These are phyloP conservation scores for Schizothecium vesticola DNA, from an alignment of 495 filamentous ascomycete species.

Conservation along the genomic window DNA sequence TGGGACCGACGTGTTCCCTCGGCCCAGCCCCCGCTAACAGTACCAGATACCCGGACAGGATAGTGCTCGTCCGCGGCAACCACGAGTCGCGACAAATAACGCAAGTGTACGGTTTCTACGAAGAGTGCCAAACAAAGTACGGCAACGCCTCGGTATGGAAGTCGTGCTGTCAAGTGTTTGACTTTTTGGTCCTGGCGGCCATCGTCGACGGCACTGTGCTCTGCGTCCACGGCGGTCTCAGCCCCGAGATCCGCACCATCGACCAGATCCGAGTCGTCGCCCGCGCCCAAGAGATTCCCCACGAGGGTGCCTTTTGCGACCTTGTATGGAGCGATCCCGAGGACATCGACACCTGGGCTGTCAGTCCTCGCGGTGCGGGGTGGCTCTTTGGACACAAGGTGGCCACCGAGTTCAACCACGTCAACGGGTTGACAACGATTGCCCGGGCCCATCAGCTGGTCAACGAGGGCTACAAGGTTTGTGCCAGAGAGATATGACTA, in stretches of 20 bases:
- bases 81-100: conserved; percentile 98
- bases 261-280: conserved; percentile 98
- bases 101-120: conserved; percentile 98
- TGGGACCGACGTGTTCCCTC: neutral
- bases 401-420: conserved; percentile 97
- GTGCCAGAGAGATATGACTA: neutral
- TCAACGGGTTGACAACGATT: conserved; percentile 91
- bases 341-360: conserved; percentile 96
- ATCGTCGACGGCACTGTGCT: conserved; percentile 96
- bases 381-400: conserved; percentile 99
- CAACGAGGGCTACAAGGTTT: conserved; percentile 93
- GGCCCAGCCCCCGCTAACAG: conserved; percentile 15
- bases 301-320: conserved; percentile 97
- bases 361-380: conserved; percentile 88
- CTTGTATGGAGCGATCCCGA: conserved; percentile 98
- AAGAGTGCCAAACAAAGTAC: conserved; percentile 96
- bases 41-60: conserved; percentile 80
- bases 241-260: conserved; percentile 91
- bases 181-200: conserved; percentile 92
- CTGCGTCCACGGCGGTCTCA: conserved; percentile 95
- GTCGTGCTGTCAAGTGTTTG: conserved; percentile 97
- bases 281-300: conserved; percentile 93
- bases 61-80: conserved; percentile 94
- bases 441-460: conserved; percentile 95
- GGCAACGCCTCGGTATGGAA: conserved; percentile 99